Base-by-base conservation (phyloP, 208 protist genomes). In the Wallacemonas sp. region DNA sequence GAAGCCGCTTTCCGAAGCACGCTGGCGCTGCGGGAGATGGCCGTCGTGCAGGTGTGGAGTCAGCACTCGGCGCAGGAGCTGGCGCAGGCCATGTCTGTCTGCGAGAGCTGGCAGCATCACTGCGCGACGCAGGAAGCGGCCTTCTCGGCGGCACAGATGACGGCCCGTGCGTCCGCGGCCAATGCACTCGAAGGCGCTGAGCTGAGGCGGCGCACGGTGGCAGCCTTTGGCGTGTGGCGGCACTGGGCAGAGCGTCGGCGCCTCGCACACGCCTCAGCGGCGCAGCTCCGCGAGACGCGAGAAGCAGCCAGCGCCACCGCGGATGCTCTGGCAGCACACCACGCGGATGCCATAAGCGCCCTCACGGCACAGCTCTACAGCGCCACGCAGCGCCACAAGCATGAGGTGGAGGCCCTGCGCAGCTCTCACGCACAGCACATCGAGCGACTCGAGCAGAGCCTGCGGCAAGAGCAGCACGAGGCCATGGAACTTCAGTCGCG, bases 21-120 rank as follows among this genome's bases (percentile, higher is more conserved):
- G 33, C 24, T 77, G 52, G 63, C 50, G 37, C 39, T 34, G 52
- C 65, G 60, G n/a, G 65, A 68, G 65, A 36, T 55, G 22, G 45
- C 29, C 4, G 34, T 45, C 39, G 34, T 77, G 27, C 63, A 58
- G 21, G 65, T 64, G 19, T 68, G 59, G 65, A 59, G 52, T 0
- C 60, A 46, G 19, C 19, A 57, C 1, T 26, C 59, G 36, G 57
- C 63, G 1, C 44, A 21, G 59, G 72, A 78, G n/a, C 22, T 37
- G 30, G 55, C 27, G 24, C 62, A 71, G 53, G 59, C 71, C 19
- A 68, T 61, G 17, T 34, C 44, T 9, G 66, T 73, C 13, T 78
- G 72, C 37, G 61, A 73, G 13, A 61, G 63, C 8, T 78, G 72
- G 72, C 53, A 78, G 55, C n/a, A 27, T 13, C 67, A 79, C 33